Conservation (phyloP, 257 asterid species). For the Solanum pinnatisectum region DNA sequence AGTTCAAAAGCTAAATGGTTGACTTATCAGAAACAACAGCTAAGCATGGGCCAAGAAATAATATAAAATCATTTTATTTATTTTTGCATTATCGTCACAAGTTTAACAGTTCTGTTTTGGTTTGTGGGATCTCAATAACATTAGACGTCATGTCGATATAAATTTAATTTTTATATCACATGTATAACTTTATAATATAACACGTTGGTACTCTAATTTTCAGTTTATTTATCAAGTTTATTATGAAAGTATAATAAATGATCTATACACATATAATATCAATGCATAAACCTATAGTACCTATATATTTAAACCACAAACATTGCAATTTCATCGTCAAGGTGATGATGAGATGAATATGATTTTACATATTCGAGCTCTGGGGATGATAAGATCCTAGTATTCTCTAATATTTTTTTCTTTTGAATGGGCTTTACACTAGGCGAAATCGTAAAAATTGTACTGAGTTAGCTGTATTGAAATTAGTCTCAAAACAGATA, state of each 20-base stretch:
- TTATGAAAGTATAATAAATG: too few species aligned
- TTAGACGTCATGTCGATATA: neutral
- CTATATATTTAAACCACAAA: neutral
- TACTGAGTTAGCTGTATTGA: too few species aligned
- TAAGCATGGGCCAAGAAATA: neutral
- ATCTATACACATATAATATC: too few species aligned
- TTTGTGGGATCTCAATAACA: neutral
- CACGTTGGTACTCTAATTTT: too few species aligned
- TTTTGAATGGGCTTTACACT: neutral
- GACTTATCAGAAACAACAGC: neutral
- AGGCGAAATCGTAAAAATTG: too few species aligned
- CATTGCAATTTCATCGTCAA: neutral
- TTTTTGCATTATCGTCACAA: neutral
- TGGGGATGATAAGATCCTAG: neutral
- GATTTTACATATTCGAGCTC: neutral
- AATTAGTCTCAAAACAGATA: neutral
- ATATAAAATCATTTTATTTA: neutral
- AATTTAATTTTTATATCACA: neutral
- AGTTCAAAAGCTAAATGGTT: neutral
- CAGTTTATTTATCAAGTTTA: too few species aligned
- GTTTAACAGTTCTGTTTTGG: neutral
- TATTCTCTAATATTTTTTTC: rapidly evolving
- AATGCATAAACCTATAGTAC: neutral
- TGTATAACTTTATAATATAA: neutral
- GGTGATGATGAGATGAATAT: neutral